Conservation (phyloP, 805 yeast genomes). For the Wickerhamomyces chaumierensis region DNA sequence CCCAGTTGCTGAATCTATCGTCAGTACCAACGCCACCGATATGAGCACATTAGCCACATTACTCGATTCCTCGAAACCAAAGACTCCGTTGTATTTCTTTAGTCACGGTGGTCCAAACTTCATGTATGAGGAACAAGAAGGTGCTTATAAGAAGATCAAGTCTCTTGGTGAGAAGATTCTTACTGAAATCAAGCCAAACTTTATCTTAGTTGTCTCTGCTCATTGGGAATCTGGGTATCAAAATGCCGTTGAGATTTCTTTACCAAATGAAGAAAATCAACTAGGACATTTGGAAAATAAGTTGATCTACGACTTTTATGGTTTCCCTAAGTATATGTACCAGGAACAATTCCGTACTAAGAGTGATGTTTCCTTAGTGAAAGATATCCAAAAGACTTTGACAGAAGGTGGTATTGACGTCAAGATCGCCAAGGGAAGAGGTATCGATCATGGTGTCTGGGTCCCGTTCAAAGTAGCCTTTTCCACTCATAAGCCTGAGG, state of each 20-base stretch:
- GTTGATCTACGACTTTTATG: slow-evolving; percentile 64
- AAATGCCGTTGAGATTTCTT: slow-evolving; percentile 35
- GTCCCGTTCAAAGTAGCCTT: slow-evolving; percentile 70
- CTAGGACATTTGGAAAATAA: slow-evolving; percentile 30
- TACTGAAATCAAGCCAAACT: slow-evolving; percentile 46
- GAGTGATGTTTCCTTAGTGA: slow-evolving; percentile 31
- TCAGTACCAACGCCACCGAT: not conserved
- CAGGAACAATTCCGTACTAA: slow-evolving; percentile 46
- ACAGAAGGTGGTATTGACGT: slow-evolving; percentile 31
- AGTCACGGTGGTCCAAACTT: slow-evolving; percentile 86
- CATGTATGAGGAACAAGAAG: slow-evolving; percentile 43
- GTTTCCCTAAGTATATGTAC: slow-evolving; percentile 60
- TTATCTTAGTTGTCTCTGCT: slow-evolving; percentile 57
- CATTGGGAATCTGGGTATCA: slow-evolving; percentile 55
- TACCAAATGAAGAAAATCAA: slow-evolving; percentile 21
- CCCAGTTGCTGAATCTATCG: not conserved
- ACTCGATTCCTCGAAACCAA: slow-evolving; percentile 11
- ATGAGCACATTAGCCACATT: slow-evolving; percentile 1
- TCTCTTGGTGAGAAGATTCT: slow-evolving; percentile 42
- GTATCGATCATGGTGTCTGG: slow-evolving; percentile 80
- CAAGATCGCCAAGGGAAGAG: slow-evolving; percentile 35
- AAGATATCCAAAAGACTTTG: slow-evolving; percentile 31
- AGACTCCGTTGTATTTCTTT: slow-evolving; percentile 50
- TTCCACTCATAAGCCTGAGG: slow-evolving; percentile 22
- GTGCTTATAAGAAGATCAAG: slow-evolving; percentile 46